Evolutionary conservation across 805 yeast genomes (phyloP).

Genomic region (Teunomyces aglyptinius): DNA sequence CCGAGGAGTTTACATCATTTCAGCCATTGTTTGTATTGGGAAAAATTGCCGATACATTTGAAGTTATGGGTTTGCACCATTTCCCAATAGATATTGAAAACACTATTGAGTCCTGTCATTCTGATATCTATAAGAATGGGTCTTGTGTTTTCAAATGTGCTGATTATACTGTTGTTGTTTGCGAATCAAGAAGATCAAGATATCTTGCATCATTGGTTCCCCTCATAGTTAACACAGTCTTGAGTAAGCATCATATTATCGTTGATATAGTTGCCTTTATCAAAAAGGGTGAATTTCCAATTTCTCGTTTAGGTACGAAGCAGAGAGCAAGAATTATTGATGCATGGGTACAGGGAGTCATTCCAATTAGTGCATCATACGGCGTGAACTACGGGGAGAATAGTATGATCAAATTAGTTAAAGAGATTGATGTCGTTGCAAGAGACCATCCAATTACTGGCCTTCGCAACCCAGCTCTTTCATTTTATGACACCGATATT

Average conservation of each 20-base stretch:
- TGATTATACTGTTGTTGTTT: conserved; percentile 70
- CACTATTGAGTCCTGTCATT: conserved; percentile 47
- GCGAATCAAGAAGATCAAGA: conserved; percentile 55
- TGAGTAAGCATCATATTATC: conserved; percentile 78
- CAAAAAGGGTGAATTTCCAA: conserved; percentile 58
- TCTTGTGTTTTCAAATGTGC: conserved; percentile 78
- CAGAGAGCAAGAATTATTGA: conserved; percentile 71
- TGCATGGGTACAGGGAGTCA: conserved; percentile 48
- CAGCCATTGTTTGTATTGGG: conserved; percentile 87
- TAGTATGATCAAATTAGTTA: conserved; percentile 55
- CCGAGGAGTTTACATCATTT: conserved; percentile 37
- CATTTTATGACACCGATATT: conserved; percentile 33
- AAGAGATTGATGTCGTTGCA: conserved; percentile 49
- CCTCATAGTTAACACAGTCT: conserved; percentile 70
- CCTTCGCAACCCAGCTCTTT: conserved; percentile 40
- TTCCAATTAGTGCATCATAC: conserved; percentile 40
- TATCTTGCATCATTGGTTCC: conserved; percentile 77
- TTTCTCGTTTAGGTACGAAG: conserved; percentile 69
- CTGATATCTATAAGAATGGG: conserved; percentile 55
- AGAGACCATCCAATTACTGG: conserved; percentile 40
- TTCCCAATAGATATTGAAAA: conserved; percentile 81
- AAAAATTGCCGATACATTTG: conserved; percentile 81
- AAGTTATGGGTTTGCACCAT: conserved; percentile 85
- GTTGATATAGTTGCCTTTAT: conserved; percentile 84
- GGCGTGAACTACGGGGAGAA: conserved; percentile 68